phyloP scores from a whole-genome alignment of 768 basidiomycete genomes.

The Terana coerulea region DNA sequence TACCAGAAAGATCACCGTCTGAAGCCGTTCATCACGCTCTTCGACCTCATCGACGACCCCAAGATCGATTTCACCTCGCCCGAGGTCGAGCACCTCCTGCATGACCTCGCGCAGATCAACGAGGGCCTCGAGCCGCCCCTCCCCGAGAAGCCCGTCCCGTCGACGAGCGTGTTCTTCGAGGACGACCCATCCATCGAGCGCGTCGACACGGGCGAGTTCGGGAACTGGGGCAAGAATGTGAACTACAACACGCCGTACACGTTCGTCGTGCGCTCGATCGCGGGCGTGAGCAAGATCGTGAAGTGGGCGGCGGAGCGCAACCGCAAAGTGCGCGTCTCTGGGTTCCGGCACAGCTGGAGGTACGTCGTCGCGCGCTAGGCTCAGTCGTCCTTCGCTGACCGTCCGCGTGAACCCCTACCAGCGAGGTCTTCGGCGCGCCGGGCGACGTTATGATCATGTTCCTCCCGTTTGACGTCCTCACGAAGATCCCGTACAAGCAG shows the following conservation, averaged over 20 bases:
- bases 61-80: not conserved
- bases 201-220: conserved; percentile 2
- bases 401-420: not conserved
- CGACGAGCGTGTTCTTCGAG: not conserved
- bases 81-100: not conserved
- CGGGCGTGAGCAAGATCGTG: conserved; percentile 14
- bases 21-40: not conserved
- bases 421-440: conserved; percentile 8
- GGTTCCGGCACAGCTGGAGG: conserved; percentile 17
- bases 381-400: not conserved
- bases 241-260: conserved; percentile 1
- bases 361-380: not conserved
- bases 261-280: conserved; percentile 12
- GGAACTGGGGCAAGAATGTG: conserved; percentile 15
- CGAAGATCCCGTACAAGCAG: conserved; percentile 11
- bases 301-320: conserved; percentile 12
- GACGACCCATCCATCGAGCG: conserved; percentile 1
- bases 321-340: conserved; percentile 14
- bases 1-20: not conserved
- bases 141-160: not conserved
- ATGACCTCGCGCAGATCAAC: not conserved
- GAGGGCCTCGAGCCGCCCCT: not conserved
- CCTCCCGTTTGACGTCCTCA: conserved; percentile 13
- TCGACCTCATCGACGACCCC: not conserved
- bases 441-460: conserved; percentile 17